Conservation (phyloP, 2,329 filamentous ascomycete genomes). For the Salinomyces thailandicus region DNA sequence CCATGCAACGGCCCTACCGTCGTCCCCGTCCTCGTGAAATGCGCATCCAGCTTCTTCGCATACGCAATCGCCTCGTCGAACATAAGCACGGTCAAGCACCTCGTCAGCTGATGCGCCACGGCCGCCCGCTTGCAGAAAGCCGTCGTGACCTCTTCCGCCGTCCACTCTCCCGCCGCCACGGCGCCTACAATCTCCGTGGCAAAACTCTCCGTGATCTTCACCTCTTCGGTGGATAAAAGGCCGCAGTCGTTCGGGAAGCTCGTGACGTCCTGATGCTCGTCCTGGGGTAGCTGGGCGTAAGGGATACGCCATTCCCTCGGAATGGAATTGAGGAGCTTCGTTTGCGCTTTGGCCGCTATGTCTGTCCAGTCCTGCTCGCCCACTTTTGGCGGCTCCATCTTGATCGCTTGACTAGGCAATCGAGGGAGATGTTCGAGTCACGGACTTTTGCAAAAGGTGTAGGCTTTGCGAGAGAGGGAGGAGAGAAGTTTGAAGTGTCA, state of each 20-base stretch:
- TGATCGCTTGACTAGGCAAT: too few relatives aligned
- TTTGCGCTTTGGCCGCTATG: conserved; percentile 34
- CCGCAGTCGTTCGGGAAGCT: conserved; percentile 46
- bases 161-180: conserved; percentile 36
- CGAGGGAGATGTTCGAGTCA: too few relatives aligned
- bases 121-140: conserved; percentile 47
- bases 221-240: conserved; percentile 46
- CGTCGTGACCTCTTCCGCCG: conserved; percentile 40
- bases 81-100: conserved; percentile 50
- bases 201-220: conserved; percentile 39
- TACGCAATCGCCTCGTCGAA: conserved; percentile 43
- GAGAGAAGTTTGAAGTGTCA: too few relatives aligned
- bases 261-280: conserved; percentile 46
- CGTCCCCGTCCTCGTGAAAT: conserved; percentile 36
- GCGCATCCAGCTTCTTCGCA: conserved; percentile 44
- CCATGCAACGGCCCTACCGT: conserved; percentile 57
- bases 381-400: neutral
- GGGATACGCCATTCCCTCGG: conserved; percentile 50
- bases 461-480: too few relatives aligned
- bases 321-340: conserved; percentile 39
- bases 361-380: conserved; percentile 31
- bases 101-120: conserved; percentile 49
- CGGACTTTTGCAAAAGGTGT: too few relatives aligned
- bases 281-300: conserved; percentile 41
- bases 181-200: conserved; percentile 33